Percentiles rank a stretch among this genome's conserved stretches.
Conservation (phyloP, 2,329 filamentous ascomycete genomes). For the Fusarium austroafricanum region DNA sequence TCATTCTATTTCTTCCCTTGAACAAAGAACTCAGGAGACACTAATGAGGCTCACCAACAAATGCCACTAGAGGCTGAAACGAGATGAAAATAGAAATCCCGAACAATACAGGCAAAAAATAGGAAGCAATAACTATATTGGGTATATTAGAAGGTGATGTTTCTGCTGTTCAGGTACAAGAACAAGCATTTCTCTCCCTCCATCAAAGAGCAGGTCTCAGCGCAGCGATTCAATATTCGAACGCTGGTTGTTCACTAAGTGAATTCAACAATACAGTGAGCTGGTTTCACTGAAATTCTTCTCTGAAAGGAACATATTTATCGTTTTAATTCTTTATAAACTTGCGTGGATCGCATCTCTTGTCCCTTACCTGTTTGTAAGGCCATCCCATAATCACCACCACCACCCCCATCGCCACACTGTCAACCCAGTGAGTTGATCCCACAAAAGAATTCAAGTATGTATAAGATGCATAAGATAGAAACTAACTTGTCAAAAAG, state of each 20-base stretch:
- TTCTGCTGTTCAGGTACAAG: neutral
- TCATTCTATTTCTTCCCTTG: neutral
- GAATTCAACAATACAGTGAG: conserved; percentile 2
- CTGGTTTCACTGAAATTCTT: neutral
- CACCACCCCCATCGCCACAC: neutral
- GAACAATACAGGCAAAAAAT: neutral
- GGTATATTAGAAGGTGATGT: neutral
- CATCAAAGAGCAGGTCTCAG: conserved; percentile 22
- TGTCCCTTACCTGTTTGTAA: conserved; percentile 8
- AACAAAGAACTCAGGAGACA: conserved; percentile 27
- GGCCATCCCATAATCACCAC: neutral
- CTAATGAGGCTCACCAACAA: conserved; percentile 8
- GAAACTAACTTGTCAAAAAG: neutral
- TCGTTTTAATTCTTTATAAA: conserved; percentile 1
- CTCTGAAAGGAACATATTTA: neutral
- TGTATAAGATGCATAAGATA: no score
- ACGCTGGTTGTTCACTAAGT: conserved; percentile 18
- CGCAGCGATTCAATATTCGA: neutral
- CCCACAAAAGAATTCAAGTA: no score
- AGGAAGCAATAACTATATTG: neutral
- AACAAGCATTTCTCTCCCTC: neutral
- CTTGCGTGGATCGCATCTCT: conserved; percentile 4
- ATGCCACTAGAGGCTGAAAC: conserved; percentile 19
- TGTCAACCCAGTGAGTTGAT: neutral
- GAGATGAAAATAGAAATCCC: conserved; percentile 22